These are phyloP conservation scores for Trifolium dubium DNA, from an alignment of 306 rosid species.

Conservation along the genomic window DNA sequence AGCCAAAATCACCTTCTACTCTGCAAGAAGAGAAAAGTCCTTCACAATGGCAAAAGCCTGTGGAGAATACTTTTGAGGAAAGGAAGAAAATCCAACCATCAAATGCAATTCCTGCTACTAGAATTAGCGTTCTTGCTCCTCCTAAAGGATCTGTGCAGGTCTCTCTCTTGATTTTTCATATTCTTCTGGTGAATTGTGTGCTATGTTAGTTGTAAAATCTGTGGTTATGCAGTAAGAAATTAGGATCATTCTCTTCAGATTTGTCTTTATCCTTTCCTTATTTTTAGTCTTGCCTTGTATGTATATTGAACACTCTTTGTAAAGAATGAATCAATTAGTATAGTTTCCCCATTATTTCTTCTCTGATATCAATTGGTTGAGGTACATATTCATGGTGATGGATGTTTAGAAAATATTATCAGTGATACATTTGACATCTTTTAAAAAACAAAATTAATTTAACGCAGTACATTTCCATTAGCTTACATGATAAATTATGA, in stretches of 20 bases:
- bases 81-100: constrained; percentile 66
- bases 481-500: constrained; percentile 27
- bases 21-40: constrained; percentile 67
- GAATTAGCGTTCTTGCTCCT: constrained; percentile 71
- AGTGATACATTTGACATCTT: constrained; percentile 5
- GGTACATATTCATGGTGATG: background rate
- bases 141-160: constrained; percentile 86
- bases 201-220: background rate
- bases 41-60: constrained; percentile 67
- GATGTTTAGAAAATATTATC: constrained; percentile 19
- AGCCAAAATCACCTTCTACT: constrained; percentile 73
- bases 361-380: constrained; percentile 4
- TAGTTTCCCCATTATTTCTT: background rate
- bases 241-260: background rate
- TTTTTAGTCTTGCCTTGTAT: background rate
- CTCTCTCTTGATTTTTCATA: constrained; percentile 12
- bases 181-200: constrained; percentile 19
- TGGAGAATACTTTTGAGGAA: constrained; percentile 61
- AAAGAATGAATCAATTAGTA: background rate
- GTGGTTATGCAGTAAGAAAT: constrained; percentile 1
- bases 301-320: background rate
- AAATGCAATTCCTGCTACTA: constrained; percentile 57
- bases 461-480: background rate
- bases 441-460: background rate
- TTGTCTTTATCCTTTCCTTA: background rate